These are phyloP conservation scores for Mitosporidium daphniae DNA, from an alignment of 371 early-diverging fungal species.

Conservation along the genomic window DNA sequence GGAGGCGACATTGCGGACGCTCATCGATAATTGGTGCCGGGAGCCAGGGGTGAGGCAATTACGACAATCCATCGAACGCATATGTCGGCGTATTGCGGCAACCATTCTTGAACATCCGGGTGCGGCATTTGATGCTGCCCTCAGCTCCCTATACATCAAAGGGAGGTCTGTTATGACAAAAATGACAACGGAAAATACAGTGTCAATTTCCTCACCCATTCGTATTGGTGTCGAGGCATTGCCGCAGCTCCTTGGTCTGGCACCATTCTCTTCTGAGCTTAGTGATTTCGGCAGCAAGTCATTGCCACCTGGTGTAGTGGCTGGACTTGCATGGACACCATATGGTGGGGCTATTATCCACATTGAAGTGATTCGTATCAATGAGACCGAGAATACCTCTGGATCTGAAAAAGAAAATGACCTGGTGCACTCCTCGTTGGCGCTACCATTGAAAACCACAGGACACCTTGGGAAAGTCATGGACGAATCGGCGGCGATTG, in stretches of 20 bases:
- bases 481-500: conserved; percentile 76
- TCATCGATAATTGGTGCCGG: conserved; percentile 59
- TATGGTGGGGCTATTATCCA: conserved; percentile 57
- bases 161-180: no score
- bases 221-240: no score
- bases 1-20: no score
- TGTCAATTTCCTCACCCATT: no score
- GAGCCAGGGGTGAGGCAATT: conserved; percentile 81
- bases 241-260: no score
- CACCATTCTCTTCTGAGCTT: no score
- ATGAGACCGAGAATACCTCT: conserved; percentile 11
- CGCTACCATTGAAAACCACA: conserved; percentile 20
- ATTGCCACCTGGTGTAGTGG: conserved; percentile 35
- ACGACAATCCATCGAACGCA: conserved; percentile 81
- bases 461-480: conserved; percentile 88
- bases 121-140: no score
- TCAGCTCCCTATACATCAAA: no score
- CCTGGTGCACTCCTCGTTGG: conserved; percentile 31
- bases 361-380: conserved; percentile 45
- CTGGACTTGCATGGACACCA: conserved; percentile 72
- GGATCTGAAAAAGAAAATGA: no score
- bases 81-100: conserved; percentile 78
- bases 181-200: no score
- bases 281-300: neutral
- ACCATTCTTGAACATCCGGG: no score